Base-by-base conservation (phyloP, 305 asterid genomes). In the Caryopteris hybrid region DNA sequence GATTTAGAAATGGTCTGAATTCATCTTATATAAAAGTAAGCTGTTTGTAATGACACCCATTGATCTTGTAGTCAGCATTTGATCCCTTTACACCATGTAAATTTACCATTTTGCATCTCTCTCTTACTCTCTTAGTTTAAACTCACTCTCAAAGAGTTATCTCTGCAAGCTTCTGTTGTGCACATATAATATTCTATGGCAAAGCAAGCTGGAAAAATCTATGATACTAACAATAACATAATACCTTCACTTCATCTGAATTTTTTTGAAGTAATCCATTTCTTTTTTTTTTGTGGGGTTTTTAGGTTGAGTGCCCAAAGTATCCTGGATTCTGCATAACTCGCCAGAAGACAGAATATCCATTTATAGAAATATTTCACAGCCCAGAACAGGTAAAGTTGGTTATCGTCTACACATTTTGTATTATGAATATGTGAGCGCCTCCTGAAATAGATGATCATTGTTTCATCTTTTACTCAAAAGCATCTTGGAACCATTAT, bases 241-340 rank as follows among this genome's bases (percentile, higher is more conserved):
- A n/a, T n/a, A n/a, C n/a, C n/a, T n/a, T n/a, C 9, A 50, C 9
- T 66, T 55, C 54, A 13, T 18, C 1, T 51, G 52, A 13, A 59
- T 12, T 10, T 18, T 29, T 29, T 72, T 62, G 4, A 0, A 41
- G 53, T 33, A 50, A 38, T 22, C 12, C 22, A 22, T 18, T 16
- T 76, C 64, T 43, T 51, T 39, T 43, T 17, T 57, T 17, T 70
- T 68, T 68, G 66, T 14, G 72, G 66, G 46, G 52, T 50, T 58
- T 59, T 72, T 76, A 94, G 99, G 97, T 94, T 60, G 99, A 94
- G 79, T 94, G 97, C 76, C 96, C 97, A 2, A 94, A 84, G 76
- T 94, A 86, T 77, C 97, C 97, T 36, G 98, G 98, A 70, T 94
- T 94, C 81, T 94, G 99, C 81, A 76, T 94, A 68, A 80, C 99